These are phyloP conservation scores for Aurifilum marmelostoma DNA, from an alignment of 2,329 filamentous ascomycete genomes.

Conservation along the genomic window DNA sequence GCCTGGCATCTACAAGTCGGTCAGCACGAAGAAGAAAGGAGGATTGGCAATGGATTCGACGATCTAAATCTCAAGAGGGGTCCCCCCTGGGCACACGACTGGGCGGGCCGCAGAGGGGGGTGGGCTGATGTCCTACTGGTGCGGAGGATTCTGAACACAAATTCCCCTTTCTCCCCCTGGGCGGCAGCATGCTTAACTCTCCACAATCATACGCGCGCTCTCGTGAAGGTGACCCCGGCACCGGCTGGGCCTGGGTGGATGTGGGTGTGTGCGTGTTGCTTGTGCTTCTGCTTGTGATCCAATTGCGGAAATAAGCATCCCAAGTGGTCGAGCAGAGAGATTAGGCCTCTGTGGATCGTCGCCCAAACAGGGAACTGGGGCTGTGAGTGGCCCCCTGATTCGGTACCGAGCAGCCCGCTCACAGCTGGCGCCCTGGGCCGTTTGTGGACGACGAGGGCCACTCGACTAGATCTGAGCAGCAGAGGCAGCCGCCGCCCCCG, in stretches of 20 bases:
- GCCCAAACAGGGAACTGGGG: neutral
- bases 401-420: neutral
- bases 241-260: too few species aligned
- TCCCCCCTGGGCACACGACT: neutral
- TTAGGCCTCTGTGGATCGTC: conserved; percentile 4
- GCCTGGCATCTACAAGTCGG: conserved; percentile 1
- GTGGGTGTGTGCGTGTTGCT: neutral
- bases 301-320: conserved; percentile 7
- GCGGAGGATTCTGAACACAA: conserved; percentile 8
- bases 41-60: conserved; percentile 20
- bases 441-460: neutral
- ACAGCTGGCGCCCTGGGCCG: neutral
- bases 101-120: conserved; percentile 5
- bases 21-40: conserved; percentile 19
- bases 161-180: neutral
- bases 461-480: neutral
- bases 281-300: too few species aligned
- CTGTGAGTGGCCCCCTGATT: neutral
- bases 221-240: neutral
- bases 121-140: neutral
- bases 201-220: conserved; percentile 7
- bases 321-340: conserved; percentile 6
- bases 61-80: conserved; percentile 25
- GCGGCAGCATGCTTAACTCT: conserved; percentile 24
- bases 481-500: neutral